Conservation (phyloP, 2,329 filamentous ascomycete species). For the Colletotrichum somersetense region DNA sequence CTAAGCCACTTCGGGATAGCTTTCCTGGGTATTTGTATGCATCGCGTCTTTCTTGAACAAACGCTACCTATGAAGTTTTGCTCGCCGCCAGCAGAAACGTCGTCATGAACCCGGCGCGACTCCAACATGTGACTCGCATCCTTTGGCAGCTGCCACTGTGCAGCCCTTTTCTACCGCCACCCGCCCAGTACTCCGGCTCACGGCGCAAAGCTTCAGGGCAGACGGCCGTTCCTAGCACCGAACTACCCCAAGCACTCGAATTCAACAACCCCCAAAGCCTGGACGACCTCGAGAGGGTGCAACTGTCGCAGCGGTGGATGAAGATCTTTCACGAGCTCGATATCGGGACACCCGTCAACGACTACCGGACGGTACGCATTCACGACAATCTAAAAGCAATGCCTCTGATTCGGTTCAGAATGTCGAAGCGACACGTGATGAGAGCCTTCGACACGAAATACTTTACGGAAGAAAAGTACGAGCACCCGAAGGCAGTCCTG, state of each 20-base stretch:
- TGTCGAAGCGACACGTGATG: conserved; percentile 15
- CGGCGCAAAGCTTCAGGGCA: background rate
- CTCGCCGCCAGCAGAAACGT: background rate
- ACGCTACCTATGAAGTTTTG: background rate
- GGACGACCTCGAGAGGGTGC: background rate
- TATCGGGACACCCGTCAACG: conserved; percentile 7
- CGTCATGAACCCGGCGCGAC: conserved; percentile 27
- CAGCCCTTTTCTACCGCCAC: background rate
- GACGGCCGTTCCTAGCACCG: background rate
- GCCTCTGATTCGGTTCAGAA: background rate
- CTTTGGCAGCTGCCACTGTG: conserved; percentile 11
- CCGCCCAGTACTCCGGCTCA: background rate
- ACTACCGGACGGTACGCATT: background rate
- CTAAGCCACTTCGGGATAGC: conserved; percentile 21
- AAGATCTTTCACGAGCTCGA: conserved; percentile 13
- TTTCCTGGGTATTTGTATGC: background rate
- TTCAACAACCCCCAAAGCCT: background rate
- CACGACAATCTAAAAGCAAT: background rate
- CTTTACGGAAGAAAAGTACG: background rate
- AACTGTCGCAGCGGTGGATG: background rate
- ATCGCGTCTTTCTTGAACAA: background rate
- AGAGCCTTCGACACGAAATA: conserved; percentile 6
- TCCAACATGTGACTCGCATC: conserved; percentile 25
- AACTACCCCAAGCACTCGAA: background rate
- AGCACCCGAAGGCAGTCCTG: conserved; percentile 15